Conservation (phyloP, 257 asterid species). For the Solanum virginianum region DNA sequence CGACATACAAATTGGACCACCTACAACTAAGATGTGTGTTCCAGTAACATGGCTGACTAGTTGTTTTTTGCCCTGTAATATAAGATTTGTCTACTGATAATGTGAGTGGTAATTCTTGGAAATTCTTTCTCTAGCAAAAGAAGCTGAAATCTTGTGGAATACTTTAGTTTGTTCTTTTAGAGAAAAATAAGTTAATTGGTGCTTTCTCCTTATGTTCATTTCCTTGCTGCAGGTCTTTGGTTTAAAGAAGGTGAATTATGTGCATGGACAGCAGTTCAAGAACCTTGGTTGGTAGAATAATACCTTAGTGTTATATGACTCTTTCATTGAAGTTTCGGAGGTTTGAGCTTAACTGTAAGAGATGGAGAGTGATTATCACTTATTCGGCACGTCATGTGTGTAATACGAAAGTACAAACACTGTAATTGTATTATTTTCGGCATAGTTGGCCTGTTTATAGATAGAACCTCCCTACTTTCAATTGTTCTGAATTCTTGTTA, state of each 20-base stretch:
- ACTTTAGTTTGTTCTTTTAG: background rate
- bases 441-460: background rate
- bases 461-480: background rate
- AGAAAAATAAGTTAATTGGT: background rate
- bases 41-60: background rate
- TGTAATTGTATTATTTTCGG: background rate
- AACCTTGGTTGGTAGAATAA: constrained; percentile 73
- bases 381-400: background rate
- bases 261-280: constrained; percentile 53
- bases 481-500: background rate
- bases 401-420: background rate
- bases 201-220: background rate
- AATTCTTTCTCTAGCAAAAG: background rate
- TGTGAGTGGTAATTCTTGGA: background rate
- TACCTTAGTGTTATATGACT: background rate
- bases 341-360: background rate
- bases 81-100: background rate
- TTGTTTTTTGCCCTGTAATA: background rate
- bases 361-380: background rate
- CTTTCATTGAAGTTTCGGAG: background rate
- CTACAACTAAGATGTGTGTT: background rate
- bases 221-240: constrained; percentile 55
- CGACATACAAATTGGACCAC: background rate
- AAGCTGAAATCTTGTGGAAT: background rate
- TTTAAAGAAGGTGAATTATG: constrained; percentile 65